Base-by-base conservation (phyloP, 768 basidiomycete genomes). In the Infundibulicybe gibba region DNA sequence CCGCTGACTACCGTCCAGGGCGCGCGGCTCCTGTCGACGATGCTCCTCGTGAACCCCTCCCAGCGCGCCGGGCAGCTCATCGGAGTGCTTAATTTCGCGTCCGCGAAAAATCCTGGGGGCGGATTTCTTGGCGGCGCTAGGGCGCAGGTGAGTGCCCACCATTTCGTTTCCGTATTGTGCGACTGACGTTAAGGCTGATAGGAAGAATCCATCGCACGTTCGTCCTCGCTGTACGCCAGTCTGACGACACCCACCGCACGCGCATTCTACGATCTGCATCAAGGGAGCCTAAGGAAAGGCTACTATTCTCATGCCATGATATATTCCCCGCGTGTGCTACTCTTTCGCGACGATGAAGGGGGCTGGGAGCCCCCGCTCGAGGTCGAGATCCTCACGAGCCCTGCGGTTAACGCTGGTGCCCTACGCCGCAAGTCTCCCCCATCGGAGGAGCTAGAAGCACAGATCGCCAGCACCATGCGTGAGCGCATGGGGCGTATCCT, bases 301-400 rank as follows among this genome's bases (percentile, higher is more conserved):
- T 85, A 77, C 60, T 89, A 89, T 60, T 74, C 85, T 16, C 83
- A 90, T 60, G 79, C 85, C 17, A 89, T 90, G 80, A 70, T 90
- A 19, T 87, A 81, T 55, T 84, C 85, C 12, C 86, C 87, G 1
- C 65, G 68, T 21, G 72, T 90, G 43, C 62, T 73, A 13, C 60
- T 87, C 25, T 76, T 90, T 51, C 79, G 85, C 13, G 73, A 81
- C 52, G 85, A 91, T 55, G 60, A 64, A 12, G 86, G 84, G 32
- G 64, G 63, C 11, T 80, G 74, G 75, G 58, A 72, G 10, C 65
- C 71, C 35, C 87, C 87, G 4, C 66, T 81, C 49, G 67, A 76
- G 41, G 72, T 82, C 15, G 83, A 88, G 50, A 72, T 90, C 13
- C 59, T 90, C 44, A 88, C 85, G 5, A 79, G 83, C 47, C 75